A percentile compares a stretch with the other conserved stretches of the same genome.
Evolutionary conservation across 768 basidiomycete species (phyloP).

Genomic region (Amanita jacksonii): DNA sequence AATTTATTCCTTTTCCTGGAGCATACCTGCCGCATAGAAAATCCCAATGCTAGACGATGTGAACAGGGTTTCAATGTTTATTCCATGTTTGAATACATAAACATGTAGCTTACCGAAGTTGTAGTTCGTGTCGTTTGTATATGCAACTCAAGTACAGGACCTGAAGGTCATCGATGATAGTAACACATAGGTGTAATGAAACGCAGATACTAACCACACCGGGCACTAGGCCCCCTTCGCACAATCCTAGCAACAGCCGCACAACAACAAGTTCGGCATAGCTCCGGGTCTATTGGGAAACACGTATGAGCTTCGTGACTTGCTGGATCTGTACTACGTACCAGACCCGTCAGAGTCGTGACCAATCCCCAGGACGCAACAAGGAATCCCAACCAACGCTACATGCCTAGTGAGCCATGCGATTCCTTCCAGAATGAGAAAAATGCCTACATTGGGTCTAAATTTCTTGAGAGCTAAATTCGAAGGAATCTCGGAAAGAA

Average conservation of each 20-base stretch:
- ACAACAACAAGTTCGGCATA: constrained; percentile 52
- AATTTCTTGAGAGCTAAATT: constrained; percentile 37
- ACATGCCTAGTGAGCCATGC: background rate
- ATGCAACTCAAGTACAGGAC: constrained; percentile 51
- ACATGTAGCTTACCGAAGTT: constrained; percentile 32
- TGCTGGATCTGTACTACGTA: constrained; percentile 13
- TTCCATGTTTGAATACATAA: too few species aligned
- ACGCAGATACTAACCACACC: constrained; percentile 35
- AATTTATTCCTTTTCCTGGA: background rate
- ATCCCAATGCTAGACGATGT: constrained; percentile 38
- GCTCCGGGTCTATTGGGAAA: constrained; percentile 32
- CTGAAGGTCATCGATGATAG: constrained; percentile 11
- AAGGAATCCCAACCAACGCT: constrained; percentile 51
- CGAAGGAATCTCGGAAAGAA: constrained; percentile 43
- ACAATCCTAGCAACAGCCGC: constrained; percentile 49
- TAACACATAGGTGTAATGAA: background rate
- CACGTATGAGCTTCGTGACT: too few species aligned
- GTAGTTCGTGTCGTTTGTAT: constrained; percentile 52
- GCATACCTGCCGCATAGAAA: constrained; percentile 48
- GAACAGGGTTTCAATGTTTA: too few species aligned
- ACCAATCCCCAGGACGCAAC: constrained; percentile 47
- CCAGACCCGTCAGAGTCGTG: constrained; percentile 39
- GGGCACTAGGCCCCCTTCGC: constrained; percentile 59
- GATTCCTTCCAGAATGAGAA: too few species aligned
- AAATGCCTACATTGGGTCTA: constrained; percentile 29